Base-by-base conservation (phyloP, 2,329 filamentous ascomycete species). In the Conoideocrella luteorostrata region DNA sequence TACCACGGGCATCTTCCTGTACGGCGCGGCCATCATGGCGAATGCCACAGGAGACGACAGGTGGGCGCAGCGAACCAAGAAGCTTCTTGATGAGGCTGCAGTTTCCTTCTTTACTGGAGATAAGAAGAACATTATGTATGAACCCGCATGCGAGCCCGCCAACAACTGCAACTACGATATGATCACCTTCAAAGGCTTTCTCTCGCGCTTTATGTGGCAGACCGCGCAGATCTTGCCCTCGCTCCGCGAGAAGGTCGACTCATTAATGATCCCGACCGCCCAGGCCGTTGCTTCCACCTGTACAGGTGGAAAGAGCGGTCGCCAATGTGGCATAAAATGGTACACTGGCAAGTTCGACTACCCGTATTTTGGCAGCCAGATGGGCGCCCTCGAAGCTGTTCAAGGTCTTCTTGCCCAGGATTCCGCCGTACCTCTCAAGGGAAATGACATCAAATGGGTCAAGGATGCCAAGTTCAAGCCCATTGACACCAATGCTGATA, bases 101-200 rank as follows among this genome's bases (percentile, higher is more conserved):
- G 68, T 66, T 57, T 83, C 77, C 61, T 80, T 84, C 65, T 62
- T 60, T 36, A 70, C 72, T 4, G 56, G 66, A 13, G 75, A 78
- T 51, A 63, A 70, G 4, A 75, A 77, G 18, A 67, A 78, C 55
- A 64, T 84, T 61, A 79, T 86, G 75, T 79, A 70, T 55, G 82
- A 87, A 61, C 69, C 69, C 36, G 76, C 78, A n/a, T 87, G 83
- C 65, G 83, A 87, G 60, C 64, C 61, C 4, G 62, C 67, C 46
- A 62, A 65, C 41, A 68, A 56, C 1, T 88, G 84, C 56, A 75
- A 78, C 57, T 69, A 64, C 39, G 82, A 86, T 60, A 80, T 82
- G 70, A 74, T 72, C 52, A 78, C 77, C 7, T 84, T 82, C 72
- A 88, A 87, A 64, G 81, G 72, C 34, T 83, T 81, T 57, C 69